These are phyloP conservation scores for Sarcodon aspratus DNA, from an alignment of 768 basidiomycete species.

Conservation along the genomic window DNA sequence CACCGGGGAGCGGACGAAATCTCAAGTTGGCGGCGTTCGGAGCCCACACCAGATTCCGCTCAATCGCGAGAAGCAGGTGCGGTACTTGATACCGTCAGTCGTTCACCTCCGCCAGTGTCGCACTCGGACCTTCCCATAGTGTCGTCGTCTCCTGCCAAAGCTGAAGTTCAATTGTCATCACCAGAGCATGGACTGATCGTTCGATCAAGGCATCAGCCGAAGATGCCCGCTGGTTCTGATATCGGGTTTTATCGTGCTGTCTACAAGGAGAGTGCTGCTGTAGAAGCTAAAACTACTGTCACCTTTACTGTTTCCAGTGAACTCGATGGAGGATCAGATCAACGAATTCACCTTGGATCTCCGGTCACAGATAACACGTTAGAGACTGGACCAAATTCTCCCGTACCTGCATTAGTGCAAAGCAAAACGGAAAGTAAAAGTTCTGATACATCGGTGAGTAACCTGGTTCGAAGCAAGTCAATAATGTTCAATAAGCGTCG, in stretches of 20 bases:
- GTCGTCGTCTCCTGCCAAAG: conserved; percentile 7
- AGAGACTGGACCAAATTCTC: neutral
- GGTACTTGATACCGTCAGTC: conserved; percentile 43
- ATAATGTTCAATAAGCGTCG: neutral
- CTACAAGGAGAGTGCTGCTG: conserved; percentile 35
- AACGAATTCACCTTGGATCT: conserved; percentile 7
- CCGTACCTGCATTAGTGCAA: neutral
- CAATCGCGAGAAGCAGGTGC: conserved; percentile 8
- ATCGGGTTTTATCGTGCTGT: conserved; percentile 68
- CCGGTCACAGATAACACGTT: conserved; percentile 4
- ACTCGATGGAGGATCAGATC: conserved; percentile 30
- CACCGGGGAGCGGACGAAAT: conserved; percentile 22
- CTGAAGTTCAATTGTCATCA: neutral
- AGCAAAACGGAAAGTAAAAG: conserved; percentile 1
- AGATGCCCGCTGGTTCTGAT: conserved; percentile 59
- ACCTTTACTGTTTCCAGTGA: conserved; percentile 77
- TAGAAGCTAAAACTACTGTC: conserved; percentile 38
- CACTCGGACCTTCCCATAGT: conserved; percentile 15
- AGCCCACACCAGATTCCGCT: conserved; percentile 8
- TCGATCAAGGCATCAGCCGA: conserved; percentile 43
- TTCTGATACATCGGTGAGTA: conserved; percentile 1
- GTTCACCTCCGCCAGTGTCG: conserved; percentile 54
- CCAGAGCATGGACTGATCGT: neutral
- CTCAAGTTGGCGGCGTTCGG: conserved; percentile 26
- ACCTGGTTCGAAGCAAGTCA: no score